These are phyloP conservation scores for Trypanosoma scelopori DNA, from an alignment of 208 protist genomes.

Conservation along the genomic window DNA sequence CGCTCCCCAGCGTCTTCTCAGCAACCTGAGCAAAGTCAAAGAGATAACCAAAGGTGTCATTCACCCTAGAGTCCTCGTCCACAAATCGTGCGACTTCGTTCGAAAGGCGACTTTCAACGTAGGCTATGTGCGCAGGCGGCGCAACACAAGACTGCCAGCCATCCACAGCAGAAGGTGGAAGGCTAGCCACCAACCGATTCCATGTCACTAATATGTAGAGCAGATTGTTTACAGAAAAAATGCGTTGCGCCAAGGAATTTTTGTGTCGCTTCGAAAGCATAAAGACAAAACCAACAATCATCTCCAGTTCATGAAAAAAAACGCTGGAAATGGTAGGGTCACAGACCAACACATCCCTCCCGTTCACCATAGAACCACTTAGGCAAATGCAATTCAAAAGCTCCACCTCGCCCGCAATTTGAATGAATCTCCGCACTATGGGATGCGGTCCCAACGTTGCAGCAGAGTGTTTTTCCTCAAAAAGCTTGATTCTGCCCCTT, in stretches of 20 bases:
- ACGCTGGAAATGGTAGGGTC: slow-evolving; percentile 39
- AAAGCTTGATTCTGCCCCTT: slow-evolving; percentile 23
- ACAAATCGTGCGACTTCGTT: slow-evolving; percentile 37
- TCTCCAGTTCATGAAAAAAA: slow-evolving; percentile 29
- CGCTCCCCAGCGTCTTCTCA: slow-evolving; percentile 33
- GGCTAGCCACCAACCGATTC: slow-evolving; percentile 27
- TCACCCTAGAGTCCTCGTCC: slow-evolving; percentile 31
- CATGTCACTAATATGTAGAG: slow-evolving; percentile 53
- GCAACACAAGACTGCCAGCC: slow-evolving; percentile 6
- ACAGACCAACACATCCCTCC: slow-evolving; percentile 30
- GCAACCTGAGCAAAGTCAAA: slow-evolving; percentile 34
- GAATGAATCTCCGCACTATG: slow-evolving; percentile 46
- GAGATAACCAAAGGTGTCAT: slow-evolving; percentile 29
- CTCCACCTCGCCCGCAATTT: slow-evolving; percentile 60
- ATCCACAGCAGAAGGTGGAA: not conserved
- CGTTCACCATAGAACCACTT: slow-evolving; percentile 32
- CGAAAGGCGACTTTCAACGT: slow-evolving; percentile 38
- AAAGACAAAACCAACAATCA: slow-evolving; percentile 40
- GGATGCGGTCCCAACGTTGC: slow-evolving; percentile 63
- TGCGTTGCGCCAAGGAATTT: slow-evolving; percentile 44
- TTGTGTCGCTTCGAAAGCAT: slow-evolving; percentile 54
- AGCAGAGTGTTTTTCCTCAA: slow-evolving; percentile 42
- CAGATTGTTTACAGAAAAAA: slow-evolving; percentile 63
- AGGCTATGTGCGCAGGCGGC: slow-evolving; percentile 21
- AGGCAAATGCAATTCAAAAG: slow-evolving; percentile 61